Conservation (phyloP, 2,329 filamentous ascomycete species). For the Clarireedia sp. region DNA sequence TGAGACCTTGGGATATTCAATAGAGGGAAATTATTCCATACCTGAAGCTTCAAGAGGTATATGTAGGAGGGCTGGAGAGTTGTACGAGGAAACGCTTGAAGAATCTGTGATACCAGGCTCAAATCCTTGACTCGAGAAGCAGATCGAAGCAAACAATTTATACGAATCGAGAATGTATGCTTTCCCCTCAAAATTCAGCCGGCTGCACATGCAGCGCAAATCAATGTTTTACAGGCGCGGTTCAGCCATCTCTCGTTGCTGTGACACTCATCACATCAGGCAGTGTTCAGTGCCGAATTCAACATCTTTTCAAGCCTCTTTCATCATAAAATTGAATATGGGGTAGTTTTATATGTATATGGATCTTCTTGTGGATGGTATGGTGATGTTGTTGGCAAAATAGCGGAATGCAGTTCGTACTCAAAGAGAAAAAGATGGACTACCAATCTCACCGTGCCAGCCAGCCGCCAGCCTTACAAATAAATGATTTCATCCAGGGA, state of each 20-base stretch:
- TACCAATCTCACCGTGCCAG: conserved; percentile 8
- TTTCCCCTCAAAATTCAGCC: conserved; percentile 1
- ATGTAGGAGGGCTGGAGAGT: neutral
- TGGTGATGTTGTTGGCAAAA: neutral
- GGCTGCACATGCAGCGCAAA: neutral
- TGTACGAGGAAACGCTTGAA: neutral
- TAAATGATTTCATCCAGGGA: conserved; percentile 5
- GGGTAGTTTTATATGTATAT: neutral
- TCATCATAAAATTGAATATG: neutral
- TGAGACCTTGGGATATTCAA: neutral
- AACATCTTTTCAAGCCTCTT: conserved; percentile 2
- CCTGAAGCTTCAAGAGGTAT: neutral
- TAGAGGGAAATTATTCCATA: neutral
- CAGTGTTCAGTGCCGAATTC: conserved; percentile 1
- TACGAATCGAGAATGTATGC: conserved; percentile 1
- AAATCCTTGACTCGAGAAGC: conserved; percentile 2
- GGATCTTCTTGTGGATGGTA: neutral
- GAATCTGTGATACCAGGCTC: neutral
- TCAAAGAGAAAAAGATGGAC: neutral
- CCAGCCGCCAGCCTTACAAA: neutral
- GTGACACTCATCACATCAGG: conserved; percentile 9
- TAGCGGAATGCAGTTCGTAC: neutral
- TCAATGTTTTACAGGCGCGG: neutral
- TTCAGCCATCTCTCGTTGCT: conserved; percentile 10
- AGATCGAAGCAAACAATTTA: neutral